Conservation (phyloP, 352 stramenopile genomes). For the Pythium vanterpoolii region DNA sequence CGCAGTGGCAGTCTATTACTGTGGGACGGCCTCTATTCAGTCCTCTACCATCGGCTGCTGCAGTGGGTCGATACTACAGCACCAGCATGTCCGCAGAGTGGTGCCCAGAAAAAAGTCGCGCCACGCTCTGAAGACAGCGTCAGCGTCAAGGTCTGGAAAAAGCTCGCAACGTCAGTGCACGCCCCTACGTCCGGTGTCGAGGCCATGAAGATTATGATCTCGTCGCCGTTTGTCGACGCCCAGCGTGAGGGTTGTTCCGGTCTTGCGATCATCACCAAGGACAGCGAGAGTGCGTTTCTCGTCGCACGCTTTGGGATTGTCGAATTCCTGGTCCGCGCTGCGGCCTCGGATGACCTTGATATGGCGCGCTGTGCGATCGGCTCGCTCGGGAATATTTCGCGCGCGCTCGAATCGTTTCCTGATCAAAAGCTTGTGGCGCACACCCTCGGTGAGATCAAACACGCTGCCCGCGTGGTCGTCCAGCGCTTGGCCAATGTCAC, state of each 20-base stretch:
- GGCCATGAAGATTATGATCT: constrained; percentile 86
- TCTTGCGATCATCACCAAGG: constrained; percentile 65
- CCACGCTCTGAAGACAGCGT: constrained; percentile 42
- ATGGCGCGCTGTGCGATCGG: constrained; percentile 73
- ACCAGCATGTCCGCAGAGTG: constrained; percentile 60
- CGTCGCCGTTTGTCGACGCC: constrained; percentile 61
- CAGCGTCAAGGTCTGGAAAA: constrained; percentile 58
- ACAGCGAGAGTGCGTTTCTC: constrained; percentile 55
- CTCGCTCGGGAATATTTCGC: constrained; percentile 63
- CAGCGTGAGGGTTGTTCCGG: constrained; percentile 74
- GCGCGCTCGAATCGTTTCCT: constrained; percentile 47
- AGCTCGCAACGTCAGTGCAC: constrained; percentile 38
- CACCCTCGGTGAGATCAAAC: constrained; percentile 47
- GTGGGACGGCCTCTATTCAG: constrained; percentile 80
- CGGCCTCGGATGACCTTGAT: constrained; percentile 45
- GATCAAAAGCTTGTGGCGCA: constrained; percentile 29
- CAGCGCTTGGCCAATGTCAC: constrained; percentile 45
- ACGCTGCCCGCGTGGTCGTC: constrained; percentile 41
- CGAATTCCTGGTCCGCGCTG: constrained; percentile 40
- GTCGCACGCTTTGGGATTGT: constrained; percentile 59
- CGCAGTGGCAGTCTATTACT: constrained; percentile 68
- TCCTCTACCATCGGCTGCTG: constrained; percentile 57
- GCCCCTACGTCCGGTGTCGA: constrained; percentile 70
- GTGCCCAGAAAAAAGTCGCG: constrained; percentile 57
- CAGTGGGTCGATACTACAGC: constrained; percentile 46